A percentile compares a stretch with the other conserved stretches of the same genome.
phyloP scores from a whole-genome alignment of 2,329 filamentous ascomycete genomes.

The Bipolaris zeicola region DNA sequence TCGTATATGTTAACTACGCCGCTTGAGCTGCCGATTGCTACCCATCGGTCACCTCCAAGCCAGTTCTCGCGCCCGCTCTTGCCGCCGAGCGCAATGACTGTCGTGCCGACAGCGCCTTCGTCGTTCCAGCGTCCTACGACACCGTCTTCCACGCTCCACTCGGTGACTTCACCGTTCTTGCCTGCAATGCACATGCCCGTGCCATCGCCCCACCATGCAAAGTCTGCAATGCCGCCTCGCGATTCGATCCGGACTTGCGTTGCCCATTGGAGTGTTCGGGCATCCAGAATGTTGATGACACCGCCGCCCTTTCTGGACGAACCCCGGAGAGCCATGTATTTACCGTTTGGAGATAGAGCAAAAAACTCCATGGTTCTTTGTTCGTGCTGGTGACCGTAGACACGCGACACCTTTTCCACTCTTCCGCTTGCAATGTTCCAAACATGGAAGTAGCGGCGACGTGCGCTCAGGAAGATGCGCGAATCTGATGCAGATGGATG shows the following conservation, averaged over 20 bases:
- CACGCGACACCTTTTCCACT: constrained; percentile 79
- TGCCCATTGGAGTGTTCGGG: constrained; percentile 83
- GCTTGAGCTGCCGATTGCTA: constrained; percentile 82
- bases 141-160: constrained; percentile 75
- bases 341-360: constrained; percentile 82
- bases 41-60: constrained; percentile 83
- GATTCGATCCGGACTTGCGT: constrained; percentile 82
- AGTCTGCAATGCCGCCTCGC: constrained; percentile 83
- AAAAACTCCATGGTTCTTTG: constrained; percentile 92
- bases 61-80: constrained; percentile 62
- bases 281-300: constrained; percentile 82
- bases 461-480: constrained; percentile 85
- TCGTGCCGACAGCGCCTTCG: constrained; percentile 85
- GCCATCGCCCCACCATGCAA: constrained; percentile 89
- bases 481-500: constrained; percentile 69
- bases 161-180: constrained; percentile 86
- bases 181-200: constrained; percentile 81
- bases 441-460: constrained; percentile 88
- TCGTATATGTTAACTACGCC: constrained; percentile 96
- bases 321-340: constrained; percentile 82
- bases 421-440: constrained; percentile 86
- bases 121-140: constrained; percentile 87
- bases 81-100: constrained; percentile 79
- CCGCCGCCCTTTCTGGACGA: constrained; percentile 85
- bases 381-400: constrained; percentile 77